Conservation (phyloP, 148 eudicot genomes). For the Fagopyrum tataricum region DNA sequence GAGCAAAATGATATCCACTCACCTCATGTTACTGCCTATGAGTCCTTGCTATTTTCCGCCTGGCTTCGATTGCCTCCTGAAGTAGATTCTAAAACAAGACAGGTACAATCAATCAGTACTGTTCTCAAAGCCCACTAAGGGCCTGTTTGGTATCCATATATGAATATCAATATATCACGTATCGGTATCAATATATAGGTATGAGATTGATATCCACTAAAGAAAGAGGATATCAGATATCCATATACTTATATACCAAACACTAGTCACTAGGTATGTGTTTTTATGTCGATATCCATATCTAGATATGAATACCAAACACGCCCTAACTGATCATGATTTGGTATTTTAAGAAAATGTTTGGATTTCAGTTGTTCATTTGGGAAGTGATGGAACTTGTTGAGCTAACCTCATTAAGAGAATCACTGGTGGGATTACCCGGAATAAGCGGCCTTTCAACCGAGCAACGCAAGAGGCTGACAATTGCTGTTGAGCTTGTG, state of each 20-base stretch:
- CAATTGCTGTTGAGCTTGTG: conserved; percentile 13
- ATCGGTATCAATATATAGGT: too few relatives aligned
- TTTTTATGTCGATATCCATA: too few relatives aligned
- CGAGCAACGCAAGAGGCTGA: conserved; percentile 17
- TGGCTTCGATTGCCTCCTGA: conserved; percentile 14
- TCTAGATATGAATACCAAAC: too few relatives aligned
- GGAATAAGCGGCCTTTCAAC: conserved; percentile 14
- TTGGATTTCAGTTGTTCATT: not conserved
- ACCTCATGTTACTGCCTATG: conserved; percentile 13
- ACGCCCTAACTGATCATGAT: too few relatives aligned
- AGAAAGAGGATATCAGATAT: too few relatives aligned
- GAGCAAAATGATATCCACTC: conserved; percentile 15
- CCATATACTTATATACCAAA: too few relatives aligned
- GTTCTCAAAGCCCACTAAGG: too few relatives aligned
- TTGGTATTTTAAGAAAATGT: not conserved
- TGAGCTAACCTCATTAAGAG: conserved; percentile 14
- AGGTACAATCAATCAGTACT: not conserved
- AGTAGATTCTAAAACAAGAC: conserved; percentile 6
- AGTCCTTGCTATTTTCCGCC: conserved; percentile 14
- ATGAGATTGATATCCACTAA: too few relatives aligned
- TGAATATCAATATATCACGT: too few relatives aligned
- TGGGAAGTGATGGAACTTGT: conserved; percentile 12
- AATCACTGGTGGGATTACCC: conserved; percentile 13
- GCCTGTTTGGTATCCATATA: too few relatives aligned
- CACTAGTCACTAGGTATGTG: too few relatives aligned